Evolutionary conservation across 23 red algal species (phyloP), one percentile per base, ranked within the genome.

Genomic region (Gracilaria domingensis): DNA sequence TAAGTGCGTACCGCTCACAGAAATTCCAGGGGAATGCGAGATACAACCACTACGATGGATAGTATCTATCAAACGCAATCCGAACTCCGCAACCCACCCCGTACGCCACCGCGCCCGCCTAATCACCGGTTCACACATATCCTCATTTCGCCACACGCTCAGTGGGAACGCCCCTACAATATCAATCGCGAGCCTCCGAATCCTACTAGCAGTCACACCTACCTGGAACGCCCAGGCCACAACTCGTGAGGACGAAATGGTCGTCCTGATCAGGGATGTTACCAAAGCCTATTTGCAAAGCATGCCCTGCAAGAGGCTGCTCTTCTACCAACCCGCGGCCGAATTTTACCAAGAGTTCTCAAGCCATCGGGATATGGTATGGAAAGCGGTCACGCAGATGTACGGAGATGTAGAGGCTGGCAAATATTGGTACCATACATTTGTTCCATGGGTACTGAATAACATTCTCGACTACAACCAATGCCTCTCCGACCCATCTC

Each of bases 211-310:
- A 4, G 39, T 85, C 32, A n/a, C 20, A 6, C 56, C 23, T 6
- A 54, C 81, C 26, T 85, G 81, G 56, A 85, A 62, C 47, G 28
- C 16, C 14, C 13, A 1, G 21, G 54, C 4, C 9, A 11, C 56
- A 40, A 56, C 64, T 28, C n/a, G n/a, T n/a, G n/a, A n/a, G n/a
- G n/a, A n/a, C n/a, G n/a, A n/a, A n/a, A n/a, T n/a, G n/a, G 25
- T 39, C 28, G 0, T 69, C 36, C 24, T 85, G 24, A 36, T 30
- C 60, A 25, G 81, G 11, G 81, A 85, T 26, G 58, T 85, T 8
- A 69, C 62, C 17, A 85, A 85, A 62, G 58, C 81, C 17, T 85
- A 39, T 26, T 49, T 85, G 4, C 81, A 85, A 39, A 85, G 56
- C 28, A 65, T 40, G 11, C 0, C 30, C 0, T 69, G 14, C 4